Percentiles rank a stretch among this genome's conserved stretches.
These are phyloP conservation scores for Colletotrichum godetiae DNA, from an alignment of 2,329 filamentous ascomycete genomes.

Conservation along the genomic window DNA sequence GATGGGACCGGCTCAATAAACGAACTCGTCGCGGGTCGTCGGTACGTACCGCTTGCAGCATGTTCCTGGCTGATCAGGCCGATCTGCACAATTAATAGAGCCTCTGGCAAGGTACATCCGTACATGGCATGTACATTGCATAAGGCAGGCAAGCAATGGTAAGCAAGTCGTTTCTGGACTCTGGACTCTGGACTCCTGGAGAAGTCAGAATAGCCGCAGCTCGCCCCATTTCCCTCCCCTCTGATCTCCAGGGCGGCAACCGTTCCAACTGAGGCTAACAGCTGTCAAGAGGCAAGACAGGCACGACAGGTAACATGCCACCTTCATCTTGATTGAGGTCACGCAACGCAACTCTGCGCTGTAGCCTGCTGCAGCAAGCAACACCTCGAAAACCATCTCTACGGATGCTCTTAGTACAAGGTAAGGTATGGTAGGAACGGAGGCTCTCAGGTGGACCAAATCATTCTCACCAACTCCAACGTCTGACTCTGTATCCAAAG, in stretches of 20 bases:
- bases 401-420: no score
- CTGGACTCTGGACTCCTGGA: not conserved
- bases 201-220: not conserved
- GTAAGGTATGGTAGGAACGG: no score
- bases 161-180: not conserved
- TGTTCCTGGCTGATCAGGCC: slow-evolving; percentile 24
- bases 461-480: no score
- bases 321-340: not conserved
- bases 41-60: slow-evolving; percentile 17
- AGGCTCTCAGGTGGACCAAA: no score
- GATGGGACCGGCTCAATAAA: not conserved
- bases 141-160: not conserved
- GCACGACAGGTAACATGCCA: not conserved
- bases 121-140: not conserved
- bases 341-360: not conserved
- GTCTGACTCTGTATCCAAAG: no score
- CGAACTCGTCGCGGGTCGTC: not conserved
- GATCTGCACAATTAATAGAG: slow-evolving; percentile 34
- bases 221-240: not conserved
- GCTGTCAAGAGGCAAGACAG: not conserved
- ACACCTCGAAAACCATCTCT: not conserved
- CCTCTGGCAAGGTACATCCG: slow-evolving; percentile 8
- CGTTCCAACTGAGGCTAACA: not conserved
- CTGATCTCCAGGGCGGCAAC: not conserved
- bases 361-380: not conserved